Base-by-base conservation (phyloP, 1,284 basidiomycete genomes). In the Vanrija sp. region DNA sequence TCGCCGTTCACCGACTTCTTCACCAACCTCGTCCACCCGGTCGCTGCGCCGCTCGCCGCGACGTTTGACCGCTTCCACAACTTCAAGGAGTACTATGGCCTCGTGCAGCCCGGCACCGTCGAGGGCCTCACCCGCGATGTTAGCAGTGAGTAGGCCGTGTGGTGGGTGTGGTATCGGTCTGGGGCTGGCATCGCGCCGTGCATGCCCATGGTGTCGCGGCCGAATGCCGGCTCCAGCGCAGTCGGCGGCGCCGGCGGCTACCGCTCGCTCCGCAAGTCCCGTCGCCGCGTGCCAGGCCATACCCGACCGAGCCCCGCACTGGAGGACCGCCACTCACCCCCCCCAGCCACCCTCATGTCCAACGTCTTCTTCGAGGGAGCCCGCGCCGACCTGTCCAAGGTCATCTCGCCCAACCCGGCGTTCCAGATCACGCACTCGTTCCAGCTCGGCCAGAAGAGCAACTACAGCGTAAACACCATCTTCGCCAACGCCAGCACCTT, bases 391-490 rank as follows among this genome's bases (percentile, higher is more conserved):
- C 81, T 98, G 66, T 89, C 91, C 58, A 99, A 98, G 81, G 88
- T 85, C 64, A 81, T 98, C 65, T 96, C 91, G 54, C 83, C 89
- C 75, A 92, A 86, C 78, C 96, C 96, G 29, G 86, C 91, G 54
- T 99, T 98, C 85, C 94, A 98, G 81, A 89, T 98, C 70, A 94
- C 93, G 57, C 96, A 99, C 77, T 91, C 92, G 42, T 98, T 99
- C 79, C 82, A 87, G 54, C 71, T 77, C 50, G 75, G 74, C 42
- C 84, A 85, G 40, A 75, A 83, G 29, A 81, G 89, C 25, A 87
- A 87, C 43, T 99, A 99, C 80, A 94, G 91, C 77, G 97, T 98
- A 76, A 90, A 89, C 56, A 91, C 93, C 18, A 85, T 98, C 49
- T 97, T 88, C 78, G 94, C 91, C 18, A 94, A 87, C 70, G 83